Conservation (phyloP, 768 basidiomycete genomes). For the Naematelia aurantialba region DNA sequence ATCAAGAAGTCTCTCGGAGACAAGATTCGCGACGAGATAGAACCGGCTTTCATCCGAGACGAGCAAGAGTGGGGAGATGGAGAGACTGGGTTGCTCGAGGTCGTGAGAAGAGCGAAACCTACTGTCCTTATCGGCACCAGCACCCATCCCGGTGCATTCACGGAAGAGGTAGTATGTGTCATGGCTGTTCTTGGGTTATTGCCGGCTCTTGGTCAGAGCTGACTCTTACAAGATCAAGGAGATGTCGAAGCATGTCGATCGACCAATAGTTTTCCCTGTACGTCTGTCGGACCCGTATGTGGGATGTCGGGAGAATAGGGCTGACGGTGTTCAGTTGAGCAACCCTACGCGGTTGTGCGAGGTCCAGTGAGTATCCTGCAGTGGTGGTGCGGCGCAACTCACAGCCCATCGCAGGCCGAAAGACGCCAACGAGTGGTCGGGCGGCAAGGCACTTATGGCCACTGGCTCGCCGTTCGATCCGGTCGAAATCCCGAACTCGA, state of each 20-base stretch:
- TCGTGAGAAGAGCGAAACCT: conserved; percentile 67
- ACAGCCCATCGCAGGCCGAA: too few relatives aligned
- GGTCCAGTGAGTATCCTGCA: conserved; percentile 42
- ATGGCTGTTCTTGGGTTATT: neutral
- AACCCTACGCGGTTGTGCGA: conserved; percentile 78
- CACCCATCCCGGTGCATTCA: conserved; percentile 73
- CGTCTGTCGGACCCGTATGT: conserved; percentile 8
- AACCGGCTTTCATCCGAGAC: conserved; percentile 57
- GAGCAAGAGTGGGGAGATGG: conserved; percentile 57
- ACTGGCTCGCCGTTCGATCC: conserved; percentile 81
- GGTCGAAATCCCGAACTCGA: conserved; percentile 50
- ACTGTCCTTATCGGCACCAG: conserved; percentile 83
- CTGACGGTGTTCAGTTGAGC: conserved; percentile 53
- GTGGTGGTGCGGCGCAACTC: too few relatives aligned
- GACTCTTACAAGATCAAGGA: conserved; percentile 42
- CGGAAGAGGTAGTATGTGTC: conserved; percentile 61
- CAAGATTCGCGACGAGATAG: conserved; percentile 53
- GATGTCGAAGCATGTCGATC: conserved; percentile 64
- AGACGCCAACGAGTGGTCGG: conserved; percentile 59
- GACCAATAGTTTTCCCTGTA: conserved; percentile 74
- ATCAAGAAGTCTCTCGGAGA: conserved; percentile 56
- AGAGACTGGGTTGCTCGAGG: conserved; percentile 58
- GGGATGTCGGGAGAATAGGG: neutral
- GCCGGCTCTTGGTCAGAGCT: neutral
- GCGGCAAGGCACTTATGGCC: conserved; percentile 73